These are phyloP conservation scores for Arctium minus DNA, from an alignment of 129 eudicot species.

Conservation along the genomic window DNA sequence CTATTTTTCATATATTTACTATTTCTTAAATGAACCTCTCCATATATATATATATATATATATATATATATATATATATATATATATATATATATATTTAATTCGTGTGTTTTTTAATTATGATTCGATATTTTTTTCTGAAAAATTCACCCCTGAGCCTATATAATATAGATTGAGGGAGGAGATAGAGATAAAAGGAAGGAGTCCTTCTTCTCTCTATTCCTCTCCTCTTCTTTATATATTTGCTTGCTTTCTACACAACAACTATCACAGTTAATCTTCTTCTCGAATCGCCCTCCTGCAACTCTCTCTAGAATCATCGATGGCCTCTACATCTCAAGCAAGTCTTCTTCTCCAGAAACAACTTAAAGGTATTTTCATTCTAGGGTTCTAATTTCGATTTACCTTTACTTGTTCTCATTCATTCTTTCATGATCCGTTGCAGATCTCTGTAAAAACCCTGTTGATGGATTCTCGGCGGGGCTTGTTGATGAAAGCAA, in stretches of 20 bases:
- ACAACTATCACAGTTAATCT: not conserved
- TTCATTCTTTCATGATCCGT: not conserved
- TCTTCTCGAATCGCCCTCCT: not conserved
- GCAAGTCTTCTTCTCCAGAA: slow-evolving; percentile 63
- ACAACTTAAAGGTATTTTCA: slow-evolving; percentile 51
- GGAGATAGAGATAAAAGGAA: not conserved
- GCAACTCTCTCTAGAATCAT: slow-evolving; percentile 4
- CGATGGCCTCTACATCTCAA: slow-evolving; percentile 55
- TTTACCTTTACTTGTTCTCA: not conserved
- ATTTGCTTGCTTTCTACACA: not conserved
- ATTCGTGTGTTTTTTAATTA: too few species aligned
- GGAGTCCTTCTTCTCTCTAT: not conserved
- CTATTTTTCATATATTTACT: too few species aligned
- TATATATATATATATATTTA: too few species aligned
- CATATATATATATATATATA: too few species aligned
- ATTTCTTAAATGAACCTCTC: too few species aligned
- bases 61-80: too few species aligned
- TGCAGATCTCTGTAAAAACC: slow-evolving; percentile 53
- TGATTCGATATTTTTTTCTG: too few species aligned
- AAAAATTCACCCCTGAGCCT: not conserved
- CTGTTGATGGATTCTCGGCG: slow-evolving; percentile 71
- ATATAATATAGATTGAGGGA: too few species aligned
- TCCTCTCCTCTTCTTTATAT: not conserved
- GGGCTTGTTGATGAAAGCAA: slow-evolving; percentile 59
- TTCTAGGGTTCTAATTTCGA: slow-evolving; percentile 6